Base-by-base conservation (phyloP, 1,284 basidiomycete genomes). In the Lentinula novae-zelandiae region DNA sequence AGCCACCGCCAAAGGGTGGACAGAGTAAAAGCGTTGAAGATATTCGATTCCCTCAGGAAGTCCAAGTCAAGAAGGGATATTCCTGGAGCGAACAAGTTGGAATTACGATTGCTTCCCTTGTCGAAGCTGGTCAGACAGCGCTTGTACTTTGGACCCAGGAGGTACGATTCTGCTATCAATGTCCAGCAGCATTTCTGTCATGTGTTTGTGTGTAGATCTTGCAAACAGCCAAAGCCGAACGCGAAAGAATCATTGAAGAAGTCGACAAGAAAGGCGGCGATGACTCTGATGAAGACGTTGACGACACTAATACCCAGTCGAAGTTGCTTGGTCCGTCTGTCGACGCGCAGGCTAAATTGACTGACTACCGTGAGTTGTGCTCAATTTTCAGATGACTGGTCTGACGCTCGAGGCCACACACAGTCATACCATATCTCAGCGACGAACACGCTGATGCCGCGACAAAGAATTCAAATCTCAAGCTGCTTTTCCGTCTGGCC, bases 41-140 rank as follows among this genome's bases (percentile, higher is more conserved):
- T 63, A 72, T 73, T 58, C 73, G 76, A 38, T 80, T 81, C 68
- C 80, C 83, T 48, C 82, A 71, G 17, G 94, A 96, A 60, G 82
- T 97, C 40, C 80, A 86, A 66, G 87, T 96, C 64, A 91, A 93
- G 78, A 91, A 92, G 67, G 93, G 93, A 10, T 90, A 90, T 72
- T 86, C 89, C n/a, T 91, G 89, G 86, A 93, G 87, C 67, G 89
- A 96, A 70, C 87, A 96, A 72, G 79, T 98, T 58, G 95, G 91
- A 6, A 93, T 96, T 64, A 87, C 87, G 5, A 83, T 97, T 63
- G 86, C 85, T 46, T 82, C 85, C 53, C 79, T 98, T 15, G 75
- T 89, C 4, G 89, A 94, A 53, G 81, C 82, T 15, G 85, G 80
- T 6, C 79, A 90, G 67, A 73, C 76, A 61, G 79, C 82, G 39